These are phyloP conservation scores for Primulina eburnea DNA, from an alignment of 257 asterid species.

Conservation along the genomic window DNA sequence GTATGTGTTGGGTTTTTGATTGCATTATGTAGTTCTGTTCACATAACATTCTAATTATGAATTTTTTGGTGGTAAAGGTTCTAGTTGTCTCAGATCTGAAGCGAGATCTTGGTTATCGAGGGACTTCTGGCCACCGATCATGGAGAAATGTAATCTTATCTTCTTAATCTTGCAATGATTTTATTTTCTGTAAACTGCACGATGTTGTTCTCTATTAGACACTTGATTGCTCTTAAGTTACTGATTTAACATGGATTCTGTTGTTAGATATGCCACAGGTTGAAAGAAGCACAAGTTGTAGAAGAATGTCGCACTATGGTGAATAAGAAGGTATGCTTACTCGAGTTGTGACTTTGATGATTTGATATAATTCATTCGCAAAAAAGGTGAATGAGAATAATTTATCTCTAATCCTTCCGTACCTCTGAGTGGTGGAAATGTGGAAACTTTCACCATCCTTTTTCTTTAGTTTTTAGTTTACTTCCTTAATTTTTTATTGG, in stretches of 20 bases:
- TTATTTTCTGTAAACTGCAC: conserved; percentile 12
- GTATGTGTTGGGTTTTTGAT: conserved; percentile 27
- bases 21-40: conserved; percentile 22
- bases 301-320: conserved; percentile 67
- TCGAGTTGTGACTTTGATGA: conserved; percentile 23
- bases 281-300: conserved; percentile 70
- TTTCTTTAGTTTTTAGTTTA: conserved; percentile 18
- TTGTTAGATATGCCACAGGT: conserved; percentile 67
- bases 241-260: conserved; percentile 30
- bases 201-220: conserved; percentile 13
- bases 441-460: conserved; percentile 2
- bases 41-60: conserved; percentile 24
- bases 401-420: conserved; percentile 7
- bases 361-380: conserved; percentile 10
- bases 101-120: conserved; percentile 76
- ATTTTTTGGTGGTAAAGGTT: conserved; percentile 53
- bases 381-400: conserved; percentile 8
- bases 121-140: conserved; percentile 61
- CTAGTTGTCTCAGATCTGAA: conserved; percentile 81
- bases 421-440: conserved; percentile 11
- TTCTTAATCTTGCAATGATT: conserved; percentile 14
- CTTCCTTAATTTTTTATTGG: conserved; percentile 6
- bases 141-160: conserved; percentile 69
- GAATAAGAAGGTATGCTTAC: conserved; percentile 59
- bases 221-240: conserved; percentile 16